These are phyloP conservation scores for Zanthoxylum bungeanum DNA, from an alignment of 345 rosid genomes.

Conservation along the genomic window DNA sequence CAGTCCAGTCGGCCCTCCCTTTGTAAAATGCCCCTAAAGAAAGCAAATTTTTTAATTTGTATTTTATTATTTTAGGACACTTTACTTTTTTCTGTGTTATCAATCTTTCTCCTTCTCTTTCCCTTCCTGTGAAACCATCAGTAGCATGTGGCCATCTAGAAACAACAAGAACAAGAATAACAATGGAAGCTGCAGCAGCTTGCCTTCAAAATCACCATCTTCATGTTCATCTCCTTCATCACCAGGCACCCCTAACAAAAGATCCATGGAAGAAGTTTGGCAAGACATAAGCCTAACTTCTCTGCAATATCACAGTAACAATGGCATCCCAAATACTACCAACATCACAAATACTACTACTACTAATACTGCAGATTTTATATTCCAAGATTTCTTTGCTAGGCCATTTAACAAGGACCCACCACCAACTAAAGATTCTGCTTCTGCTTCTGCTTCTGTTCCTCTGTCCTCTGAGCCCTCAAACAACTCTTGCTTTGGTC, in stretches of 20 bases:
- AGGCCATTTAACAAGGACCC: conserved; percentile 21
- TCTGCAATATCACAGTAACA: conserved; percentile 8
- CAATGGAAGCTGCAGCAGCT: neutral
- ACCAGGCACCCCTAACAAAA: neutral
- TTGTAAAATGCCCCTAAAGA: no score
- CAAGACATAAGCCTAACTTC: conserved; percentile 31
- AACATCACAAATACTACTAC: conserved; percentile 5
- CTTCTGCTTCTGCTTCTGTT: neutral
- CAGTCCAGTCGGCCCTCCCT: no score
- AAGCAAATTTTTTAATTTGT: neutral
- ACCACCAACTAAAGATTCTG: neutral
- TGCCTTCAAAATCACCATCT: conserved; percentile 18
- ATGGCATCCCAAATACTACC: neutral
- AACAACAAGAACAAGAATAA: neutral
- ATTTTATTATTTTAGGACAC: no score
- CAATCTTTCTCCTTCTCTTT: neutral
- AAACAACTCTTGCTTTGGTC: neutral
- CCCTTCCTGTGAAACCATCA: neutral
- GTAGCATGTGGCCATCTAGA: conserved; percentile 19
- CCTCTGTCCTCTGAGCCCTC: neutral
- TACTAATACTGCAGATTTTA: conserved; percentile 7
- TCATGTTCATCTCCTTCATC: conserved; percentile 15
- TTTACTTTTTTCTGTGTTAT: no score
- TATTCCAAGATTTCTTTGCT: conserved; percentile 34
- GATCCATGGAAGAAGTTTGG: conserved; percentile 57